Base-by-base conservation (phyloP, 2,329 filamentous ascomycete genomes). In the Fusarium penzigii region DNA sequence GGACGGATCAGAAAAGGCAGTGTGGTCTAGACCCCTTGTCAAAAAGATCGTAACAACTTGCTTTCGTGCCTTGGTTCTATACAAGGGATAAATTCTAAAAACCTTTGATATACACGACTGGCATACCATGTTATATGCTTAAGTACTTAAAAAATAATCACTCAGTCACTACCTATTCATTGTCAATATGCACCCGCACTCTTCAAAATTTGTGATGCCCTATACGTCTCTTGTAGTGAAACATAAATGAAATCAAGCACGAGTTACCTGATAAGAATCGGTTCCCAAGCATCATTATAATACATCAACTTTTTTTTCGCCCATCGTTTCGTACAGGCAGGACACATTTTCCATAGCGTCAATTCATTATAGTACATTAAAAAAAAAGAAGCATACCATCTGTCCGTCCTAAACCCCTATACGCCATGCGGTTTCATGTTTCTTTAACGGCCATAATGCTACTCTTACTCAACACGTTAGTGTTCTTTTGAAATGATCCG, bases 31-130 rank as follows among this genome's bases (percentile, higher is more conserved):
- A 16, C 38, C 17, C 7, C 29, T 29, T 17, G 17, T 20, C 11
- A 3, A 20, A 20, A 39, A 38, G 17, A 34, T 43, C 39, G 48
- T 40, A 6, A 39, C 29, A 16, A 43, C n/a, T 63, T 59, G 42
- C 56, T 45, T 63, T 62, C 61, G 48, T 61, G 39, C 43, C 46
- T 49, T 58, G 48, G 20, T 39, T 52, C 42, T 34, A n/a, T 20
- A 13, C n/a, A 17, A 17, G 58, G 48, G 51, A 52, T 42, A 16
- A 44, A 34, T 50, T 53, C 59, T 61, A 50, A 41, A 25, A 46
- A 38, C 44, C 13, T 29, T 34, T 38, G 38, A 47, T 34, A 13
- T 42, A 32, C 16, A 17, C 38, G 38, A 48, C 40, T 36, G 32
- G 32, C 32, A 36, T 36, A 36, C 9, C 13, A 36, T 36, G 32